Conservation (phyloP, 352 stramenopile genomes). For the Pythium grandisporangium region DNA sequence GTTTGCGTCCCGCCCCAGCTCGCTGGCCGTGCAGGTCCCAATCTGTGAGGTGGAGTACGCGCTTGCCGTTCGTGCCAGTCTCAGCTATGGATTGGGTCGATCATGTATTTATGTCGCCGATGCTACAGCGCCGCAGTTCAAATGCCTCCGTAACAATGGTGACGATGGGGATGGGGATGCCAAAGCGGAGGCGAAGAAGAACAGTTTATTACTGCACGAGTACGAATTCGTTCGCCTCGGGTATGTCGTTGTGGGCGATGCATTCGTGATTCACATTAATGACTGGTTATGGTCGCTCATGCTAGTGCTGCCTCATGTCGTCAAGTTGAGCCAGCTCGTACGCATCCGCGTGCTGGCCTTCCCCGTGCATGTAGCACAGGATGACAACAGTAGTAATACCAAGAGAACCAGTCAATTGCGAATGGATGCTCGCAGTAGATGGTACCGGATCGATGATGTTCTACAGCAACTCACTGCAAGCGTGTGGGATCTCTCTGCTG, state of each 20-base stretch:
- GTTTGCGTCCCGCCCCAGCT: not conserved
- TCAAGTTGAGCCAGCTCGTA: too few species aligned
- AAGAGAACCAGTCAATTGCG: too few species aligned
- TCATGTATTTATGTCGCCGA: not conserved
- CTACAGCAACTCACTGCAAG: too few species aligned
- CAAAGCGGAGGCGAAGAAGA: not conserved
- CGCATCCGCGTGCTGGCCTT: too few species aligned
- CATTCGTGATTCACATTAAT: slow-evolving; percentile 1
- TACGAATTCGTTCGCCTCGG: slow-evolving; percentile 11
- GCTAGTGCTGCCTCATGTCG: too few species aligned
- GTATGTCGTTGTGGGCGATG: slow-evolving; percentile 7
- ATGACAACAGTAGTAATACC: too few species aligned
- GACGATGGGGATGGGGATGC: not conserved
- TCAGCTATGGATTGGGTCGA: not conserved
- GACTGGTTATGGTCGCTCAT: slow-evolving; percentile 15
- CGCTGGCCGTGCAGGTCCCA: not conserved
- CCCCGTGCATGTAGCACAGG: too few species aligned
- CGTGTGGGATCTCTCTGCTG: too few species aligned
- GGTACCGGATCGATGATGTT: too few species aligned
- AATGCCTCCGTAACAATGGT: not conserved
- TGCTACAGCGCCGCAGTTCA: not conserved
- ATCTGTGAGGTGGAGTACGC: not conserved
- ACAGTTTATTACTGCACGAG: not conserved
- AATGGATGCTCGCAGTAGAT: too few species aligned
- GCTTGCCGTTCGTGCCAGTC: not conserved